Conservation (phyloP, 2,329 filamentous ascomycete genomes). For the Ophiocordyceps camponoti-floridani region DNA sequence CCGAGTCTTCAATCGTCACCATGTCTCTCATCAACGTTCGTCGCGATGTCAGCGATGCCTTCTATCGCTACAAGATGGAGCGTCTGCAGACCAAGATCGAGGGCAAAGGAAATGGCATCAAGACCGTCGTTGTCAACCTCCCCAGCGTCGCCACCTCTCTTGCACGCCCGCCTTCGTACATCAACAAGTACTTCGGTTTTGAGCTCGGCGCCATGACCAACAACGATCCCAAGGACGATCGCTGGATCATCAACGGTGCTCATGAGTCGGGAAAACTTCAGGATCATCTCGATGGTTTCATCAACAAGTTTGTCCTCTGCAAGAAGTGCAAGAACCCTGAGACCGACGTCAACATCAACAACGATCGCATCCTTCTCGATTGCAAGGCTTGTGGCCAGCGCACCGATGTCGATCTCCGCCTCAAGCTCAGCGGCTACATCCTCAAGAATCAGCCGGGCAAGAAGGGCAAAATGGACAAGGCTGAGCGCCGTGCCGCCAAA, state of each 20-base stretch:
- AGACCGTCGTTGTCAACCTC: slow-evolving; percentile 93
- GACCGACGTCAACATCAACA: slow-evolving; percentile 90
- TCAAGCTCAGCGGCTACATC: slow-evolving; percentile 95
- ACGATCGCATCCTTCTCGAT: slow-evolving; percentile 78
- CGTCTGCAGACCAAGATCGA: slow-evolving; percentile 96
- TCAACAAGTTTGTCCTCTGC: slow-evolving; percentile 96
- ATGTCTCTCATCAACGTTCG: slow-evolving; percentile 99
- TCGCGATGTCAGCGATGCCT: slow-evolving; percentile 92
- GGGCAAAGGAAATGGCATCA: slow-evolving; percentile 99
- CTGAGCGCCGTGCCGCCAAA: slow-evolving; percentile 75
- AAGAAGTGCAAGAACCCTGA: slow-evolving; percentile 99
- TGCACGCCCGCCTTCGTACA: slow-evolving; percentile 77
- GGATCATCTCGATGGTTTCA: slow-evolving; percentile 96
- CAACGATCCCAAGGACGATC: slow-evolving; percentile 89
- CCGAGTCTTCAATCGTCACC: slow-evolving; percentile 30
- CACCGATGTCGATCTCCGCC: slow-evolving; percentile 74
- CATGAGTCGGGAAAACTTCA: slow-evolving; percentile 92
- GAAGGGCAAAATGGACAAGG: slow-evolving; percentile 97
- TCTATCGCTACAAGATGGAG: slow-evolving; percentile 99
- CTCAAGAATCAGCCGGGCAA: slow-evolving; percentile 72
- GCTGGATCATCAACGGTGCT: slow-evolving; percentile 99
- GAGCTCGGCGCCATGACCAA: slow-evolving; percentile 98
- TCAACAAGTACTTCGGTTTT: slow-evolving; percentile 99
- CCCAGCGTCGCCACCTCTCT: slow-evolving; percentile 85
- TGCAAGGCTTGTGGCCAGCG: slow-evolving; percentile 98